Base-by-base conservation (phyloP, 305 asterid species). In the Plantago coronopus region DNA sequence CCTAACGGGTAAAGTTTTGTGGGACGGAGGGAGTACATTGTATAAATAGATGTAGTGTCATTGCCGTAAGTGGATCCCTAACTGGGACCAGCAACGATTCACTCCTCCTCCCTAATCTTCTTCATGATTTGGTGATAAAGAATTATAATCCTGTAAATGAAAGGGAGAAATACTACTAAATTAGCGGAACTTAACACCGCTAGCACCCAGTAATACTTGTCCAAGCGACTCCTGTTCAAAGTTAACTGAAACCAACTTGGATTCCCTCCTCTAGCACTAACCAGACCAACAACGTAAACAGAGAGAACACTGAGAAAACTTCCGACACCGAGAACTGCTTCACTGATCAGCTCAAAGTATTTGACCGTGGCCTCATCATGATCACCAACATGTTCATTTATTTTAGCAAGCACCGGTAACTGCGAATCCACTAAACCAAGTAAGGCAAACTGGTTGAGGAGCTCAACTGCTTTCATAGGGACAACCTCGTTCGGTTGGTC, bases 221-320 rank as follows among this genome's bases (percentile, higher is more conserved):
- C 55, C 31, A 49, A 49, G 12, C 55, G 55, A 49, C 55, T 49
- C 31, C 7, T 20, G 27, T 49, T 49, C 25, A 49, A 49, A 4
- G 55, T 19, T 9, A 7, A 49, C 55, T 20, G 55, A 15, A 49
- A 49, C 55, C 55, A 49, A 25, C 12, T 20, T 5, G n/a, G 13
- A 11, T 10, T 20, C 8, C 54, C 54, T 8, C 54, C 54, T 7
- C 7, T 17, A n/a, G n/a, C 51, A 47, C 51, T 47, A 17, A 48
- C 8, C 2, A 4, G 20, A 17, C 54, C 25, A 3, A 48, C 25
- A 17, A 18, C 25, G 2, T 18, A 18, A 7, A 48, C 25, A 0
- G 25, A 17, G 20, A 17, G 67, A 71, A 15, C 44, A 22, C 18
- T 79, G 76, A 47, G 58, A 66, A 13, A 7, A 3, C 13, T 7